Base-by-base conservation (phyloP, 768 basidiomycete genomes). In the Trametes sanguinea region DNA sequence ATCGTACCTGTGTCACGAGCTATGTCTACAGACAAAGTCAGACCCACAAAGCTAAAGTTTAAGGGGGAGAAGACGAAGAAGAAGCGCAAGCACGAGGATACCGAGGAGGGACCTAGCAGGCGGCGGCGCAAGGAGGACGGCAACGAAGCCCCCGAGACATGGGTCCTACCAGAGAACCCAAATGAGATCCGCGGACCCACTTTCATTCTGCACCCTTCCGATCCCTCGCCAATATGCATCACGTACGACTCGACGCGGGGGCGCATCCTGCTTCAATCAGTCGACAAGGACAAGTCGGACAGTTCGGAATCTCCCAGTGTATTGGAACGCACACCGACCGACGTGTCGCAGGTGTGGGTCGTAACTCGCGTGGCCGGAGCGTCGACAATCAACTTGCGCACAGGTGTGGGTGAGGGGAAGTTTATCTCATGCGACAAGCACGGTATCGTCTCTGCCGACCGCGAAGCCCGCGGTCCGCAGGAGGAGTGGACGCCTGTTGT, bases 401-500 rank as follows among this genome's bases (percentile, higher is more conserved):
- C 91, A 37, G 91, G 91, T 1, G 85, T 85, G n/a, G 90, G 90
- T 27, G 91, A 90, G 72, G 92, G 92, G 9, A 94, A 94, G 75
- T 97, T 95, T 73, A 76, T 97, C 50, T 93, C 91, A 7, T 92
- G 89, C 75, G 92, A 95, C 76, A 81, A 87, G 63, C 86, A 92
- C 68, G 94, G 94, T 6, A 78, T 94, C 17, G 88, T 96, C 13
- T 85, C 88, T 65, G 88, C 90, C 46, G 89, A 92, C 71, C 80
- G 91, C 48, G 94, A 97, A 69, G 94, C 94, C 30, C 83, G 94
- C 35, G 95, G 94, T 1, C 90, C 92, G 4, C 92, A 96, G 74
- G 94, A 97, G 74, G 94, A 95, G 74, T 97, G 94, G 92, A 90
- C 89, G 3, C 89, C 94, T 14, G 83, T 93, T 29, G 77, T 94